phyloP scores from a whole-genome alignment of 208 protist genomes.

The Crithidia fasciculata region DNA sequence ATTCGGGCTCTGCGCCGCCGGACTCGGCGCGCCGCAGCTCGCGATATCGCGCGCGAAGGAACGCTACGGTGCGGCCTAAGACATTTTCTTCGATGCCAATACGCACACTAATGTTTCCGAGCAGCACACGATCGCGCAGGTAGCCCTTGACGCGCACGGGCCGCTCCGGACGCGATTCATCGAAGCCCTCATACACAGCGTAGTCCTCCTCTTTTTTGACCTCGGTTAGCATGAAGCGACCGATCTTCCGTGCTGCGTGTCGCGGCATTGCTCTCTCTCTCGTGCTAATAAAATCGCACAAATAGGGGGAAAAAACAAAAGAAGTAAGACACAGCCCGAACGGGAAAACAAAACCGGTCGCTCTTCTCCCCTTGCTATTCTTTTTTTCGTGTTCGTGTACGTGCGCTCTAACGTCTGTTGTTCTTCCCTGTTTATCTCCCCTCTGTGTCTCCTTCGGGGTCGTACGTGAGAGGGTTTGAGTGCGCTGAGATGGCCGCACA shows the following conservation, averaged over 20 bases:
- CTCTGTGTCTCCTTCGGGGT: too few relatives aligned
- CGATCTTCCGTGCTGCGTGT: constrained; percentile 5
- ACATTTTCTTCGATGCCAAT: constrained; percentile 31
- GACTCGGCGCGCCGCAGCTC: constrained; percentile 15
- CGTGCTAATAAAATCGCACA: not conserved
- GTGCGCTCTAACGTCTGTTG: too few relatives aligned
- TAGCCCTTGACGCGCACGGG: constrained; percentile 32
- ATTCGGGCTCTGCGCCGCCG: constrained; percentile 12
- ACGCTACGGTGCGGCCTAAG: constrained; percentile 19
- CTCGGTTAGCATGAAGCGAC: constrained; percentile 31
- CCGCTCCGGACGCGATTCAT: constrained; percentile 9
- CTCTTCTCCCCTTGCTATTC: too few relatives aligned
- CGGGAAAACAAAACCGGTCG: too few relatives aligned
- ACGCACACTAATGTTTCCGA: constrained; percentile 17
- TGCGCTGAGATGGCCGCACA: too few relatives aligned
- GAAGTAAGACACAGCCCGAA: not conserved
- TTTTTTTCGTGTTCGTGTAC: too few relatives aligned
- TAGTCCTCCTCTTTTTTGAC: constrained; percentile 20
- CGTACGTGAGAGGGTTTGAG: too few relatives aligned
- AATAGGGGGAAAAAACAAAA: not conserved
- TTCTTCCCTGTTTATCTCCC: too few relatives aligned
- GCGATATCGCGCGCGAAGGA: constrained; percentile 17
- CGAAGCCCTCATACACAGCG: constrained; percentile 33
- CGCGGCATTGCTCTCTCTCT: constrained; percentile 7
- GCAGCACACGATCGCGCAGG: constrained; percentile 24